These are phyloP conservation scores for Apostasia ramifera DNA, from an alignment of 106 monocot genomes.

Conservation along the genomic window DNA sequence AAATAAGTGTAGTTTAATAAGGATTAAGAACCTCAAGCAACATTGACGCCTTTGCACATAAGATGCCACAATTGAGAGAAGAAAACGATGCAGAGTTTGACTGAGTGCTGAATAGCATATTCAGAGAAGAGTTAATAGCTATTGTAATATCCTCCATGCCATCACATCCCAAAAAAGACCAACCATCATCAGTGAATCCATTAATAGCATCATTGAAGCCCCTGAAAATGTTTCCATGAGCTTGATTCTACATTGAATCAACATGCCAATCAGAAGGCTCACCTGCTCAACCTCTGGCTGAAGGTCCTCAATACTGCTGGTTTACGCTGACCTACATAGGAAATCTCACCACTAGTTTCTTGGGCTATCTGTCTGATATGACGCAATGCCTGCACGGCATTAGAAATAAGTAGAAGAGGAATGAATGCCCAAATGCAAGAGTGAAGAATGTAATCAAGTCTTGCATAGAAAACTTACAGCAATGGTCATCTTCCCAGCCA, in stretches of 20 bases:
- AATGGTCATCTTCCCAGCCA: constrained; percentile 93
- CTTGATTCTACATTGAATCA: neutral
- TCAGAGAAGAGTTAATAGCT: constrained; percentile 47
- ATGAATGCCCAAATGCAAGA: neutral
- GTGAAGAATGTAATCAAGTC: neutral
- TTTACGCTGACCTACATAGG: constrained; percentile 54
- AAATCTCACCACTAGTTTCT: constrained; percentile 74
- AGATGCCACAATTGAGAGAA: constrained; percentile 33
- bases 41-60: constrained; percentile 82
- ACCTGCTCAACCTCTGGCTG: constrained; percentile 88
- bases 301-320: constrained; percentile 79
- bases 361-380: constrained; percentile 78
- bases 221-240: constrained; percentile 17
- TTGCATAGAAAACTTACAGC: constrained; percentile 43
- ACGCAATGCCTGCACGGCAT: constrained; percentile 50
- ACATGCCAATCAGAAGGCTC: neutral
- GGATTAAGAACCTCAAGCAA: constrained; percentile 38
- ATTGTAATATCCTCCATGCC: constrained; percentile 63
- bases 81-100: constrained; percentile 24
- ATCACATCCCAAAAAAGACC: constrained; percentile 49
- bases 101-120: constrained; percentile 39
- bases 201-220: constrained; percentile 85
- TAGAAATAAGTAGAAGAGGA: neutral
- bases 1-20: neutral
- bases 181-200: constrained; percentile 58